Evolutionary conservation across 352 stramenopile species (phyloP).

Genomic region (Phytophthora cajani): DNA sequence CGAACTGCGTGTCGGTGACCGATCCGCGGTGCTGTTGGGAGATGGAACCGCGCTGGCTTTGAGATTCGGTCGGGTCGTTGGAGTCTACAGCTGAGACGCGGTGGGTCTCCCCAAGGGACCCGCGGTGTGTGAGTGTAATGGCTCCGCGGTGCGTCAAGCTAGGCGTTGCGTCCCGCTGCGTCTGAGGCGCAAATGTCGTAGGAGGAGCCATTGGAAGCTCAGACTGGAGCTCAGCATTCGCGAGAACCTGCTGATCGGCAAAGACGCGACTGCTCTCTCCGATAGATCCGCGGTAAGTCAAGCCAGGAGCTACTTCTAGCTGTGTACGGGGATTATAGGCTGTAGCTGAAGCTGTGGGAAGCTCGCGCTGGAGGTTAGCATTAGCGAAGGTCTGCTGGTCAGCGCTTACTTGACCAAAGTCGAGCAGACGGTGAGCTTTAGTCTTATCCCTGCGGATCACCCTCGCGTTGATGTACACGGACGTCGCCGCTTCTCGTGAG

Average conservation of each 20-base stretch:
- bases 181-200: not conserved
- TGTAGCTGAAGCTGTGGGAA: not conserved
- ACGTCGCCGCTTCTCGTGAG: not conserved
- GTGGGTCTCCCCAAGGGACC: not conserved
- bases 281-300: not conserved
- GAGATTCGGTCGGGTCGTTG: not conserved
- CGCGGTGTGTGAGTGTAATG: not conserved
- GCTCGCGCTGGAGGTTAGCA: not conserved
- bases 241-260: not conserved
- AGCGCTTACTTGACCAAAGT: constrained; percentile 3
- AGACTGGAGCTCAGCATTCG: not conserved
- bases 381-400: not conserved
- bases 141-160: not conserved
- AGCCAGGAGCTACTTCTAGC: not conserved
- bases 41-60: not conserved
- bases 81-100: not conserved
- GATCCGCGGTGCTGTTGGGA: not conserved
- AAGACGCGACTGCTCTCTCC: not conserved
- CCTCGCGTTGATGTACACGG: constrained; percentile 8
- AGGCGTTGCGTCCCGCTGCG: not conserved
- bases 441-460: not conserved
- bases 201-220: not conserved
- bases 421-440: not conserved
- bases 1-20: not conserved
- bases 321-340: not conserved